Evolutionary conservation across 192 early-diverging fungal genomes (phyloP), one percentile per base, ranked within the genome.

Genomic region (Coemansia sp.): DNA sequence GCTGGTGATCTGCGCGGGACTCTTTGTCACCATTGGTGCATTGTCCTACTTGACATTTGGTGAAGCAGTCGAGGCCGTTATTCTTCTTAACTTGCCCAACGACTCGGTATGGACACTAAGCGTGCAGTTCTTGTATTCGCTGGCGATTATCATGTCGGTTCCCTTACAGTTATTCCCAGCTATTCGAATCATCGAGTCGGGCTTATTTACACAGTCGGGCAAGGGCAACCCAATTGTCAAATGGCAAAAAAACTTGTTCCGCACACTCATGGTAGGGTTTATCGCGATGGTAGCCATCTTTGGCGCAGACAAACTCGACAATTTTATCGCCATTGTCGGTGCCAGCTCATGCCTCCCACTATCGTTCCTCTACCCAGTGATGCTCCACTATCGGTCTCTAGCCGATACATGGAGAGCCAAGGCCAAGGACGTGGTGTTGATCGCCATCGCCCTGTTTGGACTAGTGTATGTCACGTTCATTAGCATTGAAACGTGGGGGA

Each of bases 101-200:
- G 82, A 84, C 55, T 76, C 78, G 39, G 87, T 85, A 29, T 70
- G 87, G 62, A 92, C 93, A 7, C 79, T 86, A 63, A 78, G 82
- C 38, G 85, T 98, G 45, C 94, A 98, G 76, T 84, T 87, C 51
- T 70, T 98, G 7, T 98, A 98, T 75, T 91, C 93, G 36, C 78
- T 97, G 53, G 95, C 96, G 23, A 98, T 98, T 68, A 89, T 94
- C 81, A 84, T 97, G 29, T 95, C 94, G 9, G 95, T 96, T 55
- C 96, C 96, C 2, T 82, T 98, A 41, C 92, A 92, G 53, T 85
- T 96, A 55, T 98, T 97, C 80, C 95, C 96, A 0, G 92, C 94
- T 8, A 94, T 96, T 67, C 90, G 94, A 64, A 98, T 98, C 72
- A 90, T 90, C 64, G 95, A 98, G 70, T 90, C 89, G 41, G 93